phyloP scores from a whole-genome alignment of 805 yeast genomes.

The Saccharomycopsis microspora region DNA sequence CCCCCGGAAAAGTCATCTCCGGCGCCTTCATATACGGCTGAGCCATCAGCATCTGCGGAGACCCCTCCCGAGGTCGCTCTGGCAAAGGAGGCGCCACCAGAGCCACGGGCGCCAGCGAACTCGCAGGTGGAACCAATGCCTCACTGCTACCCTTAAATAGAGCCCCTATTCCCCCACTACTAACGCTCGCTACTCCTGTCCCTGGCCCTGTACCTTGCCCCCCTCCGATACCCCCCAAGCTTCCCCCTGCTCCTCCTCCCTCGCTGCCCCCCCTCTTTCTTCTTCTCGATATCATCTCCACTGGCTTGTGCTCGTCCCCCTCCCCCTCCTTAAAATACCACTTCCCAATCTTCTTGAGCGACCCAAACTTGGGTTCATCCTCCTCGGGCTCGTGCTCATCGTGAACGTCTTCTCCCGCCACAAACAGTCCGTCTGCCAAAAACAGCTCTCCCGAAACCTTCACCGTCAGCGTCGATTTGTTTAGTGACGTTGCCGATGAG shows the following conservation, averaged over 20 bases:
- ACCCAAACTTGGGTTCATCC: conserved; percentile 26
- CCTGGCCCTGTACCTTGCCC: too few relatives aligned
- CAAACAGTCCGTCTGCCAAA: conserved; percentile 21
- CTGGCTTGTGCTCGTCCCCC: conserved; percentile 30
- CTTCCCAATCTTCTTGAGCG: conserved; percentile 50
- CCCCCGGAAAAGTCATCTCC: conserved; percentile 13
- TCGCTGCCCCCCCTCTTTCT: conserved; percentile 22
- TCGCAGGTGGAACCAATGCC: too few relatives aligned
- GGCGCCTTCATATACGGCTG: conserved; percentile 15
- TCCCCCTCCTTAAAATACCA: conserved; percentile 51
- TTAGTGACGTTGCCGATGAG: conserved; percentile 1
- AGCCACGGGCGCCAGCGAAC: too few relatives aligned
- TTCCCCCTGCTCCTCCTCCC: too few relatives aligned
- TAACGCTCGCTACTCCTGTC: too few relatives aligned
- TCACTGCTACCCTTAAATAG: too few relatives aligned
- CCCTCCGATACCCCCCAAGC: too few relatives aligned
- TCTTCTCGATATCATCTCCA: conserved; percentile 59
- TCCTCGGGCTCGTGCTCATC: conserved; percentile 8
- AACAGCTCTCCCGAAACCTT: conserved; percentile 21
- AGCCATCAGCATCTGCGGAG: neutral
- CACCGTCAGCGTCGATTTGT: conserved; percentile 18
- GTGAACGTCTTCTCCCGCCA: conserved; percentile 9
- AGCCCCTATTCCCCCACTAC: too few relatives aligned
- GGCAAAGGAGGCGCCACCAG: too few relatives aligned
- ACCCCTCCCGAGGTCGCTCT: too few relatives aligned